phyloP scores from a whole-genome alignment of 192 early-diverging fungal genomes.

The Coemansia sp. region DNA sequence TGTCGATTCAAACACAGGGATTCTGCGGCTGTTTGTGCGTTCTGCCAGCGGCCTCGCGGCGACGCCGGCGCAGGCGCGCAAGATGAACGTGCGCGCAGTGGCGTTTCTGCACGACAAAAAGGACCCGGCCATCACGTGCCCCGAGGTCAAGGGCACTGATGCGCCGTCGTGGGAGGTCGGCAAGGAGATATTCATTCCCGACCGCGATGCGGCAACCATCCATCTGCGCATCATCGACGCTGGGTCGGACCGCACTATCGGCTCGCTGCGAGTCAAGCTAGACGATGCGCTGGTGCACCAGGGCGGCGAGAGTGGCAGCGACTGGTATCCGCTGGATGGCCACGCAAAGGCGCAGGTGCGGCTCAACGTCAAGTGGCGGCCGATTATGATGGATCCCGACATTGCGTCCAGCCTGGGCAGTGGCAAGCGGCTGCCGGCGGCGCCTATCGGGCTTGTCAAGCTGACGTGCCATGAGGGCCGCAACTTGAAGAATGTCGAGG shows the following conservation, averaged over 20 bases:
- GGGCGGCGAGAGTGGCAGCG: conserved; percentile 52
- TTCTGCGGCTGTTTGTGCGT: conserved; percentile 68
- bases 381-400: conserved; percentile 73
- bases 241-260: conserved; percentile 26
- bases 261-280: conserved; percentile 40
- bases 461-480: conserved; percentile 75
- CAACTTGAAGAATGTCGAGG: conserved; percentile 84
- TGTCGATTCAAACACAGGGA: conserved; percentile 67
- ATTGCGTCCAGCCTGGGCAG: conserved; percentile 53
- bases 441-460: conserved; percentile 81
- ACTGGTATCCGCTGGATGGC: conserved; percentile 69
- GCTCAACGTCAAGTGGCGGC: conserved; percentile 77
- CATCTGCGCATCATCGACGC: conserved; percentile 65
- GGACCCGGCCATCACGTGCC: conserved; percentile 58
- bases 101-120: conserved; percentile 65
- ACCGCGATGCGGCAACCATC: conserved; percentile 64
- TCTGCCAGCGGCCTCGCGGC: conserved; percentile 68
- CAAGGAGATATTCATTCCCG: conserved; percentile 72
- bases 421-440: conserved; percentile 50
- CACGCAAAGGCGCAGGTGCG: conserved; percentile 59
- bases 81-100: conserved; percentile 60
- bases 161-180: conserved; percentile 81
- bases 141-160: conserved; percentile 69
- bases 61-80: conserved; percentile 47
- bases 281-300: conserved; percentile 53